Conservation (phyloP, 305 asterid genomes). For the Solanum hybrid region DNA sequence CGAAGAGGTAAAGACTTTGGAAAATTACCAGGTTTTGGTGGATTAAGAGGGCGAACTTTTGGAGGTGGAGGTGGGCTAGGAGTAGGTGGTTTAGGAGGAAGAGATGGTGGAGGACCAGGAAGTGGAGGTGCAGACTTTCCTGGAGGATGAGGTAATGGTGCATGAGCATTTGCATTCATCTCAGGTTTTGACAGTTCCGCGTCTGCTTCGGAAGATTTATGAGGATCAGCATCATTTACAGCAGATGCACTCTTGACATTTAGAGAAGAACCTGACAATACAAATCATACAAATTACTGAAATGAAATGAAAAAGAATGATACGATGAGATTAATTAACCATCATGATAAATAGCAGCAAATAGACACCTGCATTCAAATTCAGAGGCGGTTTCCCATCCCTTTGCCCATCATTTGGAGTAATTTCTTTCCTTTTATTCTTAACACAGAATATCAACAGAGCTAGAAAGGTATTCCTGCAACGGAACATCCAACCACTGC, state of each 20-base stretch:
- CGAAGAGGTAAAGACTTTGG: conserved; percentile 44
- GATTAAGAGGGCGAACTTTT: conserved; percentile 51
- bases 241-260: conserved; percentile 14
- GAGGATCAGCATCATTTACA: conserved; percentile 9
- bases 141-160: conserved; percentile 60
- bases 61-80: conserved; percentile 89
- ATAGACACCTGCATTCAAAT: conserved; percentile 29
- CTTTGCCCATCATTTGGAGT: conserved; percentile 36
- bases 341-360: conserved; percentile 36
- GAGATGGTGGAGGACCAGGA: conserved; percentile 37
- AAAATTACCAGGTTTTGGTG: conserved; percentile 35
- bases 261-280: conserved; percentile 38
- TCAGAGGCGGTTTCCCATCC: conserved; percentile 75
- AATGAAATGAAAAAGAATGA: background rate
- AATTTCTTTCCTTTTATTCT: conserved; percentile 22
- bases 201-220: conserved; percentile 21
- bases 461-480: conserved; percentile 40
- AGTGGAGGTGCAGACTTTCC: conserved; percentile 33
- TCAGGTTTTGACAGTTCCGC: conserved; percentile 4
- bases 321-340: background rate
- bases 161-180: conserved; percentile 16
- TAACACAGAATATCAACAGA: conserved; percentile 30
- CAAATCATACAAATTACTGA: background rate
- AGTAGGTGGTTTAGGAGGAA: conserved; percentile 55
- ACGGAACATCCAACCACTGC: conserved; percentile 30